Evolutionary conservation across 192 early-diverging fungal species (phyloP), one percentile per base, ranked within the genome.

Genomic region (Funneliformis mosseae): DNA sequence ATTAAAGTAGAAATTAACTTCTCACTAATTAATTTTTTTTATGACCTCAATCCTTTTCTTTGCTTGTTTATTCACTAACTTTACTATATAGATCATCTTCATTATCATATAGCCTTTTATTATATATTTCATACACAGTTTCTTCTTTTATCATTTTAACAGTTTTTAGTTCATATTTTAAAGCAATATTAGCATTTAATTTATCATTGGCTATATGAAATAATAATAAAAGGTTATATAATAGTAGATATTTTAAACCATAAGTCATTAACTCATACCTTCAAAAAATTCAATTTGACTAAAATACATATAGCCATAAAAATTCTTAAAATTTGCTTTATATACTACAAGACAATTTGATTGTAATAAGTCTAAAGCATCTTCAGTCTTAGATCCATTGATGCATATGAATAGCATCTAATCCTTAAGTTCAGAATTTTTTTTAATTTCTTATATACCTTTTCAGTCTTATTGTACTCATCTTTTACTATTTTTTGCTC

Each of bases 141-240:
- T 63, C 8, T 63, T n/a, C 62, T 63, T 27, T 4, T 8, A 63
- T 28, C 23, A 1, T 27, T 27, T 27, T 9, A 27, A 63, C 4
- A 8, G 62, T 63, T 28, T 23, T 63, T 27, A 63, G 21, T 63
- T 63, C 62, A 63, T 27, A 63, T 63, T 63, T 23, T 21, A 8
- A 27, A 27, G 62, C 62, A 63, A 9, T 63, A 63, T 63, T 63
- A 63, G 11, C 27, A 21, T 63, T 23, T 16, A 63, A 27, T 63
- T 63, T n/a, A 27, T 63, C 62, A 63, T 63, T 63, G 0, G 62
- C 62, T 63, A 27, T 63, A 27, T 27, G 27, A 63, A 63, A 27
- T 8, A 63, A 63, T 63, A 63, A 63, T 27, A 27, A 63, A 63
- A 27, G 62, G 21, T 63, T 63, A n/a, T 63, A 63, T 27, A 63